These are phyloP conservation scores for Galerina marginata DNA, from an alignment of 768 basidiomycete species.

Conservation along the genomic window DNA sequence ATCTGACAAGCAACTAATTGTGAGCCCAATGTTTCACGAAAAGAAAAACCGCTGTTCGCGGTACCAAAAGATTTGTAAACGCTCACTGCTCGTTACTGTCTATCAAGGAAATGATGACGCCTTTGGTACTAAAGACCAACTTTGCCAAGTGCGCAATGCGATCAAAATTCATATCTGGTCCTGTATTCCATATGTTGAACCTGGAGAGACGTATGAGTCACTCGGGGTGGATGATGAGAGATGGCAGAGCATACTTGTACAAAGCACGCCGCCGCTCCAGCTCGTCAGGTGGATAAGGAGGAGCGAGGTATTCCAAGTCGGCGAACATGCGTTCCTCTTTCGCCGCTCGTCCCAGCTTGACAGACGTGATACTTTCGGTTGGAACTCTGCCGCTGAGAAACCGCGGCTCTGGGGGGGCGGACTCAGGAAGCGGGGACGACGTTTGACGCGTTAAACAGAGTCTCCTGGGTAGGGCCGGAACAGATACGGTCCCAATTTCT, in stretches of 20 bases:
- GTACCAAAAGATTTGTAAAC: background rate
- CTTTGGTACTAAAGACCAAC: conserved; percentile 89
- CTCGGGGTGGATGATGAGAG: background rate
- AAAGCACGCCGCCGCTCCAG: conserved; percentile 80
- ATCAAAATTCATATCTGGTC: conserved; percentile 89
- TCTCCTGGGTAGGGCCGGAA: conserved; percentile 56
- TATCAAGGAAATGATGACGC: conserved; percentile 82
- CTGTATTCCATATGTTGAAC: conserved; percentile 90
- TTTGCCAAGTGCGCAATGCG: conserved; percentile 92
- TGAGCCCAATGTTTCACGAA: background rate
- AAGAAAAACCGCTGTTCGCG: background rate
- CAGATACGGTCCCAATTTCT: conserved; percentile 34
- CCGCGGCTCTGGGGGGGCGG: conserved; percentile 37
- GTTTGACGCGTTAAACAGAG: conserved; percentile 64
- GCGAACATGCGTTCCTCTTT: conserved; percentile 73
- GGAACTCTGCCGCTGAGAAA: conserved; percentile 36
- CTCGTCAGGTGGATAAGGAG: conserved; percentile 88
- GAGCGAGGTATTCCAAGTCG: conserved; percentile 71
- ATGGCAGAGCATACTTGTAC: conserved; percentile 63
- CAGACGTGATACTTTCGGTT: conserved; percentile 32
- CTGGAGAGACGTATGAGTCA: conserved; percentile 38
- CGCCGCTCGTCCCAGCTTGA: conserved; percentile 51
- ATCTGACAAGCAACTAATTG: conserved; percentile 47
- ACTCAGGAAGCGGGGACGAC: conserved; percentile 64
- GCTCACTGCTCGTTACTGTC: conserved; percentile 84